Conservation (phyloP, 1,139 yeast genomes). For the Suhomyces terraborum region DNA sequence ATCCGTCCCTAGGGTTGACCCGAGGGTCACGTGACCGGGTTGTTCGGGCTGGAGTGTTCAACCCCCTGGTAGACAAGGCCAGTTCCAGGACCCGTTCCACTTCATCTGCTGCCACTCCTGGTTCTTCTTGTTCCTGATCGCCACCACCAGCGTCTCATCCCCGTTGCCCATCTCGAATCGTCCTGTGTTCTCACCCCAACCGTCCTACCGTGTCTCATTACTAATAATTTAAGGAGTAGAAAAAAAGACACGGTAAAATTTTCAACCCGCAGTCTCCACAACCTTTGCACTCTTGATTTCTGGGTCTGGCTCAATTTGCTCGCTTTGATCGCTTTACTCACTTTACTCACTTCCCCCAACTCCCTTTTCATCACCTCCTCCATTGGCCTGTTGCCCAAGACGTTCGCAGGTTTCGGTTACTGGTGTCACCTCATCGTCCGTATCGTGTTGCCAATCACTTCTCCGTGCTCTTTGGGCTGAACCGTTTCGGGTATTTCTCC, state of each 20-base stretch:
- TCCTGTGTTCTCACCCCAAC: neutral
- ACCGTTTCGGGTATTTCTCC: too few relatives aligned
- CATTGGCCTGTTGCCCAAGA: too few relatives aligned
- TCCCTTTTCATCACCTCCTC: too few relatives aligned
- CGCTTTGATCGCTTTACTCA: neutral
- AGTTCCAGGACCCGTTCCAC: neutral
- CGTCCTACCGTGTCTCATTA: slow-evolving; percentile 1
- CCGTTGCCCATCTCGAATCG: neutral
- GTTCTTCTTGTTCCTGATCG: neutral
- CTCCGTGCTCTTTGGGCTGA: too few relatives aligned
- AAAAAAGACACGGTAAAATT: slow-evolving; percentile 12
- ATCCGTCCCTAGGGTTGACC: too few relatives aligned
- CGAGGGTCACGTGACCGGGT: slow-evolving; percentile 3
- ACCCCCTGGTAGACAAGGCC: too few relatives aligned
- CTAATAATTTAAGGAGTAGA: slow-evolving; percentile 11
- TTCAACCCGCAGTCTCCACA: slow-evolving; percentile 9
- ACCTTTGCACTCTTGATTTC: neutral
- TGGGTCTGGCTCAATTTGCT: neutral
- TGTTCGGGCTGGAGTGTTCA: neutral
- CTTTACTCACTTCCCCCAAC: too few relatives aligned
- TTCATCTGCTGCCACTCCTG: neutral
- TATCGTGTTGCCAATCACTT: too few relatives aligned
- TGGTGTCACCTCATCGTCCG: too few relatives aligned
- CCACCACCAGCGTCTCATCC: neutral
- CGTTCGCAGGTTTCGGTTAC: too few relatives aligned